Base-by-base conservation (phyloP, 192 early-diverging fungal species). In the Spinellus fusiger region DNA sequence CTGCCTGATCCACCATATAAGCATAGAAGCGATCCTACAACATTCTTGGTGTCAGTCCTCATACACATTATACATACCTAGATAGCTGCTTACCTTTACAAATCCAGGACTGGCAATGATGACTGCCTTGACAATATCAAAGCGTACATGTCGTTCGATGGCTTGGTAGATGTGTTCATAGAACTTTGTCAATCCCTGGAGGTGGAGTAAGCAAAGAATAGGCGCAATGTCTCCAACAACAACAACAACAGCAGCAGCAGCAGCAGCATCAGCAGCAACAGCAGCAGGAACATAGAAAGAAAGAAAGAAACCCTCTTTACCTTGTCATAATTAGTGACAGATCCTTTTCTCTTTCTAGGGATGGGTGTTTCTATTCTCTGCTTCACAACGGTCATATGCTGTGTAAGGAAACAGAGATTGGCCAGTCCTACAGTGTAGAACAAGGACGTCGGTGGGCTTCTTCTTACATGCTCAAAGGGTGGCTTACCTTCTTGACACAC, bases 81-180 rank as follows among this genome's bases (percentile, higher is more conserved):
- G 3, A 3, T 44, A 3, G 13, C 10, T 44, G 13, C 47, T 38
- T 73, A 89, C 87, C 84, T 85, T 89, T 16, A 89, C 85, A 82
- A 97, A 99, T 32, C 95, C 97, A 27, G 97, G 97, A 69, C 94
- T 96, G 34, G 91, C 94, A 16, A 99, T 67, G 51, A 99, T 93
- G 12, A 98, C 78, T n/a, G 89, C 94, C 65, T 98, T 99, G 67
- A 98, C 84, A 48, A 99, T 78, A 44, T 85, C 81, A 80, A 99
- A 95, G 70, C 97, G 86, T 16, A 99, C 72, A 69, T 94, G 90
- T 38, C 87, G 82, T 60, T 92, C 70, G 53, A 99, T 90, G 0
- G 85, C 89, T 67, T 93, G 86, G 67, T 87, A 89, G 2, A 96
- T 80, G 62, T 96, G 93, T 18, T 96, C 93, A 71, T 87, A 99